Evolutionary conservation across 2,329 filamentous ascomycete genomes (phyloP).

Genomic region (Penicillium hordei): DNA sequence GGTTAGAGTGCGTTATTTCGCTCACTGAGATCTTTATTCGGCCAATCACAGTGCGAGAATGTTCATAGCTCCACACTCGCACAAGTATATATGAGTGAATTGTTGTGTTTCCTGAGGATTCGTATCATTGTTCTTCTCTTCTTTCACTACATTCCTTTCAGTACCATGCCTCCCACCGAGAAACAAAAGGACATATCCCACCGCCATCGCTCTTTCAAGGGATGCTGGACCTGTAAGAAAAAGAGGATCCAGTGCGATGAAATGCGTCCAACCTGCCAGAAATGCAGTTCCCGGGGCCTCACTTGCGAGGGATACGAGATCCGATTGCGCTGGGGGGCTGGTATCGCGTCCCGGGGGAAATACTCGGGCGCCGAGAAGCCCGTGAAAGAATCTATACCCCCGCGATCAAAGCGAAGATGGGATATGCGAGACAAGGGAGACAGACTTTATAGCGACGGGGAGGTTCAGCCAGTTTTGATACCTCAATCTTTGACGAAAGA

Average conservation of each 20-base stretch:
- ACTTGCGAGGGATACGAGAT: constrained; percentile 25
- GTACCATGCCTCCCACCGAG: constrained; percentile 9
- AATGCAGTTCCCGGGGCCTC: constrained; percentile 16
- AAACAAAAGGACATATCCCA: constrained; percentile 14
- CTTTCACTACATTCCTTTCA: not conserved
- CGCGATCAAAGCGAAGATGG: constrained; percentile 22
- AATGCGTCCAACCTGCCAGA: constrained; percentile 18
- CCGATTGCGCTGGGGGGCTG: constrained; percentile 25
- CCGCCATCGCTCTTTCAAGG: constrained; percentile 26
- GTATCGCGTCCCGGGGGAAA: constrained; percentile 25
- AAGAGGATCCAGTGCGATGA: constrained; percentile 27
- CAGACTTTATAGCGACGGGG: constrained; percentile 3
- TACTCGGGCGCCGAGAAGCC: constrained; percentile 25
- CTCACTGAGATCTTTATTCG: constrained; percentile 23
- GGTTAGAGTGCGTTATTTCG: constrained; percentile 18
- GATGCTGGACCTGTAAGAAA: constrained; percentile 27
- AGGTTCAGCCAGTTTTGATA: constrained; percentile 14
- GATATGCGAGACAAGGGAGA: constrained; percentile 18
- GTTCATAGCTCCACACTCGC: constrained; percentile 2
- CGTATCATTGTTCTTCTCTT: not conserved
- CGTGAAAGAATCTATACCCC: constrained; percentile 23
- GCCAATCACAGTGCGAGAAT: constrained; percentile 20
- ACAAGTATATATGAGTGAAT: constrained; percentile 17
- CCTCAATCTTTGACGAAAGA: constrained; percentile 2
- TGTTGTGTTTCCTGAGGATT: not conserved